Evolutionary conservation across 768 basidiomycete species (phyloP), one percentile per base, ranked within the genome.

Genomic region (Tricholomella constricta): DNA sequence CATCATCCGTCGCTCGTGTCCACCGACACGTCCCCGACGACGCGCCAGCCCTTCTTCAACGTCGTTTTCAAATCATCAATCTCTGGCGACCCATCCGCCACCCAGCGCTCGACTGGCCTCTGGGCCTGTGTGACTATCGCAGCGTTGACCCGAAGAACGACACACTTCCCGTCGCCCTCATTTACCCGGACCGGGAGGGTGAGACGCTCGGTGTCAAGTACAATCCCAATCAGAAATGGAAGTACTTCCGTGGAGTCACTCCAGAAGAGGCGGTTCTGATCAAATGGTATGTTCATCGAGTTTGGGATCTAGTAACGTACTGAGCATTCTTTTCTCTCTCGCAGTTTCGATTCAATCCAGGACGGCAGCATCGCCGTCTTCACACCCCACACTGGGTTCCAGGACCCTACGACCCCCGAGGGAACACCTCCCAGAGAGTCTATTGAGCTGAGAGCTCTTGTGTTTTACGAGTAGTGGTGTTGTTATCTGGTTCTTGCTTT

Each of bases 11-110:
- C 10, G 72, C 67, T 6, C 76, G 82, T 9, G 79, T 83, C 1
- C 74, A 77, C 49, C 71, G 74, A 5, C 81, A 84, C 55, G 72
- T 83, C 9, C 80, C 73, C 0, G 63, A 62, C 0, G 80, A 84
- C 3, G 81, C 62, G 0, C 65, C 72, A 2, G 67, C 66, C 14
- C 71, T 82, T 27, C 64, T 82, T 15, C 65, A 72, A 52, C 69
- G 72, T 17, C 76, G 81, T 1, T 82, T 80, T 70, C 81, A 83
- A 51, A 81, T 84, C 27, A 77, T 85, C 53, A 85, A 84, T 57
- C 70, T 85, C 26, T 85, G 83, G 83, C 70, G 83, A 2, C 82
- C 83, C 5, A 82, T 84, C 43, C 62, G 59, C 1, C 64, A 78
- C 53, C 63, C 76, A 0, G 82, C 79, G 0, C 43, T 70, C 6